Base-by-base conservation (phyloP, 768 basidiomycete species). In the Phlegmacium glaucopus region DNA sequence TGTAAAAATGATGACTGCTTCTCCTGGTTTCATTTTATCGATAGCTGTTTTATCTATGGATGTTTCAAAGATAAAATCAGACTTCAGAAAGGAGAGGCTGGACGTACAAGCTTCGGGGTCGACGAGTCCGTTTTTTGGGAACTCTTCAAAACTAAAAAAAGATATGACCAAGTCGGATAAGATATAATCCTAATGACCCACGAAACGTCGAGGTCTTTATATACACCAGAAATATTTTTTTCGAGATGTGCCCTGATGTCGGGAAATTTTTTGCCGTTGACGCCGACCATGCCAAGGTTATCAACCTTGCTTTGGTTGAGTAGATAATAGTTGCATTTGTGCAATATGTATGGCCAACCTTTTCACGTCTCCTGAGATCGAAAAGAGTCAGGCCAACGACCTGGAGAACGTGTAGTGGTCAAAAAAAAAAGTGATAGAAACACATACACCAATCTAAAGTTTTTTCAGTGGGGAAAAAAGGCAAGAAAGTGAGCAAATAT, bases 1-100 rank as follows among this genome's bases (percentile, higher is more conserved):
- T 3, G 93, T 95, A 66, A 95, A 95, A 52, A 95, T 84, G 57
- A 94, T 86, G 41, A 90, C 84, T n/a, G 92, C 92, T 54, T 91
- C 87, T 17, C 93, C 91, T 8, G 87, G 77, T 9, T 79, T 76
- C 59, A 94, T 71, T 45, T 77, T 74, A 65, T 89, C 80, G 45
- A 95, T 91, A 32, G 91, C 90, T 12, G 64, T 66, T 64, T 88
- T 92, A 70, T 92, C 90, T 92, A 46, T n/a, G n/a, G n/a, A n/a
- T n/a, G n/a, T n/a, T n/a, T n/a, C n/a, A n/a, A n/a, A n/a, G n/a
- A n/a, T 44, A 51, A 26, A 32, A 27, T 48, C 13, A 41, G 47
- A 41, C 39, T 35, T 26, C 0, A 28, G 16, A 39, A 8, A 18
- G 41, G n/a, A 22, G 18, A 40, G 30, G 25, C 11, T 26, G 18